Conservation (phyloP, 495 filamentous ascomycete species). For the Neurospora sp. region DNA sequence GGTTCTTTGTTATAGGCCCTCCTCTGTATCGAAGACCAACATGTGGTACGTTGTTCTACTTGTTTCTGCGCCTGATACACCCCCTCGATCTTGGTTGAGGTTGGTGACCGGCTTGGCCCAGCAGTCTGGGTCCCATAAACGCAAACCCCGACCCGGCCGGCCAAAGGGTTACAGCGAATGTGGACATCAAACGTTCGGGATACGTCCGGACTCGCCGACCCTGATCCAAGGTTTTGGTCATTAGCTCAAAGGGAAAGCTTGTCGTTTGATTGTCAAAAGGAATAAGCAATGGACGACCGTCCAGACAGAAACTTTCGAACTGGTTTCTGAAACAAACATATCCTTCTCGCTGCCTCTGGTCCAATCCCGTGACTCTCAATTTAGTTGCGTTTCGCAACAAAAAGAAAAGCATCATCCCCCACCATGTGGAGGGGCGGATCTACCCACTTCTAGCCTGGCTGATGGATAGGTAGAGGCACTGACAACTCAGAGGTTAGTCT, state of each 20-base stretch:
- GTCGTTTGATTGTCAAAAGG: not conserved
- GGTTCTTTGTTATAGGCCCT: not conserved
- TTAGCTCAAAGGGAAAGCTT: not conserved
- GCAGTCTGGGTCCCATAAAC: conserved; percentile 1
- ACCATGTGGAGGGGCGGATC: conserved; percentile 10
- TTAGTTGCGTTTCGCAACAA: conserved; percentile 1
- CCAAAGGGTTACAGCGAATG: not conserved
- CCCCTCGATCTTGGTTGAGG: not conserved
- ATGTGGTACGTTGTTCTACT: not conserved
- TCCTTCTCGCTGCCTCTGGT: not conserved
- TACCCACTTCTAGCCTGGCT: conserved; percentile 9
- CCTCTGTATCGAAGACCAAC: not conserved
- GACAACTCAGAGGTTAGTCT: conserved; percentile 9
- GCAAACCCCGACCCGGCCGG: not conserved
- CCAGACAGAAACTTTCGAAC: not conserved
- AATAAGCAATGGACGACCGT: not conserved
- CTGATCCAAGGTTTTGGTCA: not conserved
- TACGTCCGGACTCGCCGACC: not conserved
- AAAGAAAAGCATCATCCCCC: conserved; percentile 4
- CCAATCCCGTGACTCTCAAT: not conserved
- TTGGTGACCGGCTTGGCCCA: not conserved
- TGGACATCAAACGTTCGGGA: not conserved
- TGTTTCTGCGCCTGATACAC: not conserved
- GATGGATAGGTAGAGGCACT: not conserved
- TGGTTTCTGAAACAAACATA: not conserved